Base-by-base conservation (phyloP, 441 rosid species). In the Pelargonium cotyledonis region DNA sequence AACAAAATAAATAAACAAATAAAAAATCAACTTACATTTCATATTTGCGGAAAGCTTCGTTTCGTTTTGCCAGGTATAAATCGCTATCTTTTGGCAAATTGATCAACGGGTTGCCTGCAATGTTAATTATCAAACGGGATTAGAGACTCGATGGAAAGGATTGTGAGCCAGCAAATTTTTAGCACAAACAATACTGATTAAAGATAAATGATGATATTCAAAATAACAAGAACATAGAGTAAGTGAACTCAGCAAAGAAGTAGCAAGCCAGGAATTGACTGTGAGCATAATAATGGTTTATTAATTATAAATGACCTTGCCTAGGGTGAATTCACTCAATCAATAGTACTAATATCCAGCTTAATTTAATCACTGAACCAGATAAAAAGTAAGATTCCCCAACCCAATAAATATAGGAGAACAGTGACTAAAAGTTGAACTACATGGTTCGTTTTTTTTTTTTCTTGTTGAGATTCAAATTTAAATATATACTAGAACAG, bases 81-180 rank as follows among this genome's bases (percentile, higher is more conserved):
- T 95, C 92, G 73, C 97, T 84, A 70, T 90, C 96, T 75, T 88
- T 90, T 0, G 99, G 96, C 65, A 91, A 69, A 73, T 81, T 84
- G 84, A 69, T 85, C 82, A 84, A 70, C 9, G 90, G 88, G 67
- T 86, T 85, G 75, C 74, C 96, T 94, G 69, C 16, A 76, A 51
- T 38, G 65, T 35, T 70, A 46, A 12, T 19, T 16, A 15, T 16
- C 41, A 26, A 16, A n/a, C 12, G 10, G 5, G 7, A 9, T 9
- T 16, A 35, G 44, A 65, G 38, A 73, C 67, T 68, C 61, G 61
- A 64, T 65, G 66, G 18, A 69, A 61, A 18, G 12, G 21, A 23
- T 11, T 16, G 6, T 60, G 2, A 60, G 8, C 63, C 18, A 14
- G 26, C 1, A 47, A 14, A 1, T 47, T 1, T 8, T 2, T 47